Evolutionary conservation across 352 stramenopile species (phyloP), one percentile per base, ranked within the genome.

Genomic region (Phytophthora gonapodyides): DNA sequence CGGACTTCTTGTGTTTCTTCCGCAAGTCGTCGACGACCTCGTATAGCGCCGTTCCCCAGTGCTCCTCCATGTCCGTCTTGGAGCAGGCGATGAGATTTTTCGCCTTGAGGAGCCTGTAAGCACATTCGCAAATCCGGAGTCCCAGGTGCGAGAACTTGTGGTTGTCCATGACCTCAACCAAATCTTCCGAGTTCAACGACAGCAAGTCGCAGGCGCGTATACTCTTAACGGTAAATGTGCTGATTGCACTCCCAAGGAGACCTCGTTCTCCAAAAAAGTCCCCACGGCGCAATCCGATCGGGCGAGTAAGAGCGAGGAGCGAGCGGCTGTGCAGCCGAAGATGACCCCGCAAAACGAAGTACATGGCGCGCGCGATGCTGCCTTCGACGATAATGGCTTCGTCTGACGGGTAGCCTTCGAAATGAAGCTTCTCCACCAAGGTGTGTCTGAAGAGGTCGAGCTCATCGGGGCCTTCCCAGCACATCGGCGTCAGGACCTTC

Each of bases 211-310:
- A 78, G 1, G 67, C 67, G 10, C 67, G 54, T 3, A 78, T 59
- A 9, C 57, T 71, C 41, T 45, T 51, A 9, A 88, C 71, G 0
- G 73, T 77, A 37, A 65, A 77, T 5, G 52, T 40, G 41, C 67
- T 77, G 35, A 87, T 77, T 0, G 79, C 69, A 41, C 73, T 82
- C 0, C 73, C 76, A 0, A 90, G 68, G 15, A 92, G 44, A 0
- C 81, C 81, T 7, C 64, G 61, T 24, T 92, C 77, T n/a, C 83
- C 80, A 30, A 92, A 89, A 50, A 69, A 89, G 41, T 83, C 75
- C 0, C 80, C 80, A 6, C 67, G 63, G 7, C 61, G 64, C 10
- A 76, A 57, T 5, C 45, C 55, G 12, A 73, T 56, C 5, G 66
- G 70, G 27, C 44, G 57, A 3, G 49, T 55, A 3, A 78, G 61